Evolutionary conservation across 2,329 filamentous ascomycete genomes (phyloP).

Genomic region (Fonsecaea pedrosoi): DNA sequence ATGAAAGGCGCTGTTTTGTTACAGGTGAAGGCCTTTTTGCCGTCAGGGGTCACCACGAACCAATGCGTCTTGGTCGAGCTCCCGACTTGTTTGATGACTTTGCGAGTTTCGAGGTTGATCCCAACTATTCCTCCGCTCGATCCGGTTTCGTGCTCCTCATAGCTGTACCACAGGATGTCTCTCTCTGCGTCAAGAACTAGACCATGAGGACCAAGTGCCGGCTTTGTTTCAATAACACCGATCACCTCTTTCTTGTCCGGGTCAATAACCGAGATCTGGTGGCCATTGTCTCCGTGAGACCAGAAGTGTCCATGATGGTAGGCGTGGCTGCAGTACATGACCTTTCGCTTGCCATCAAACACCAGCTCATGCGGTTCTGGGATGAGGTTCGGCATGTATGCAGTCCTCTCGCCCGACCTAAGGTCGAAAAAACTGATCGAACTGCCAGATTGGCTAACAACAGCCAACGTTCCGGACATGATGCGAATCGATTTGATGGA

Average conservation of each 20-base stretch:
- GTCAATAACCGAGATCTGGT: conserved; percentile 7
- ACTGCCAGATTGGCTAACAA: conserved; percentile 11
- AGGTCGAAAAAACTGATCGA: conserved; percentile 13
- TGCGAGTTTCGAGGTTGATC: conserved; percentile 1
- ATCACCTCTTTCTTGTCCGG: conserved; percentile 9
- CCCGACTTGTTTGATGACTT: conserved; percentile 5
- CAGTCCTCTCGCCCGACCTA: background rate
- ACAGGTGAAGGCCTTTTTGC: conserved; percentile 9
- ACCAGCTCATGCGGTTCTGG: conserved; percentile 8
- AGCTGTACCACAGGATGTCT: conserved; percentile 7
- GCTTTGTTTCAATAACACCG: conserved; percentile 6
- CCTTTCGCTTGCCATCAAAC: background rate
- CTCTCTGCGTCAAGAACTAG: background rate
- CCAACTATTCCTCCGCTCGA: conserved; percentile 3
- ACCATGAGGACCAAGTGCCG: conserved; percentile 8
- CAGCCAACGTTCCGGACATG: conserved; percentile 9
- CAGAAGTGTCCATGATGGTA: conserved; percentile 14
- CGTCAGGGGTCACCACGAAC: conserved; percentile 12
- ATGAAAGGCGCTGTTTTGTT: conserved; percentile 11
- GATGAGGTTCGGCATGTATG: conserved; percentile 9
- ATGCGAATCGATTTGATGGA: background rate
- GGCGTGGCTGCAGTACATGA: conserved; percentile 17
- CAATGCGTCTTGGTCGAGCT: conserved; percentile 16
- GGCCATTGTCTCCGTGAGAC: background rate
- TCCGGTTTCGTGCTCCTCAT: conserved; percentile 4